Conservation (phyloP, 106 monocot species). For the Xerophyta viscosa region DNA sequence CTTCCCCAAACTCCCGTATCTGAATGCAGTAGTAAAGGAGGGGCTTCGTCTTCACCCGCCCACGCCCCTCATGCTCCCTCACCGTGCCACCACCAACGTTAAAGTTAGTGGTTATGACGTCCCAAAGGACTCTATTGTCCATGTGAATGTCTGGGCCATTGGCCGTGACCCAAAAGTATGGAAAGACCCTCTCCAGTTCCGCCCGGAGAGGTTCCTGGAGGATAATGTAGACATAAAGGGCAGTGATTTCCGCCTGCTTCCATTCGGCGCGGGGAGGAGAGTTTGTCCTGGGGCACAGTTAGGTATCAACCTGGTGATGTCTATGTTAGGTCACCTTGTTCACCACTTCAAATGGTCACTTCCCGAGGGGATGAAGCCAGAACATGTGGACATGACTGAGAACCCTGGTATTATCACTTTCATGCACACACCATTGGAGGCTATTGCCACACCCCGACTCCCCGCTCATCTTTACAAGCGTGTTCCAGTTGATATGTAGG, state of each 20-base stretch:
- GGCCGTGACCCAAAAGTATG: slow-evolving; percentile 69
- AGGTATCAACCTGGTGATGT: slow-evolving; percentile 72
- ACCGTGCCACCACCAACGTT: slow-evolving; percentile 51
- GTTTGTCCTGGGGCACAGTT: slow-evolving; percentile 91
- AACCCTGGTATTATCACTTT: slow-evolving; percentile 78
- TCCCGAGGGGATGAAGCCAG: slow-evolving; percentile 44
- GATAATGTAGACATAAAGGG: slow-evolving; percentile 89
- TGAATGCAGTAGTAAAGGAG: slow-evolving; percentile 73
- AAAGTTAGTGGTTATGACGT: slow-evolving; percentile 77
- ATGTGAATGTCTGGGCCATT: slow-evolving; percentile 91
- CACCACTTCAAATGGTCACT: slow-evolving; percentile 80
- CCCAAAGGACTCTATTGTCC: slow-evolving; percentile 67
- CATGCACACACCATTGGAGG: slow-evolving; percentile 65
- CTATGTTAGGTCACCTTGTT: slow-evolving; percentile 84
- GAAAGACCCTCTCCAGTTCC: slow-evolving; percentile 60
- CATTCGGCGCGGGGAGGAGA: slow-evolving; percentile 81
- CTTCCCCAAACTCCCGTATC: slow-evolving; percentile 74
- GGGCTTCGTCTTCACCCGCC: slow-evolving; percentile 90
- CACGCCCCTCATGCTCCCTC: slow-evolving; percentile 93
- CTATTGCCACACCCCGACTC: slow-evolving; percentile 63
- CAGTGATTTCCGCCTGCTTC: slow-evolving; percentile 72
- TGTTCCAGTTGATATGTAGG: slow-evolving; percentile 43
- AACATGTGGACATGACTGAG: slow-evolving; percentile 72
- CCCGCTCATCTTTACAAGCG: slow-evolving; percentile 34
- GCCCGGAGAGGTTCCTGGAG: slow-evolving; percentile 73